Evolutionary conservation across 2,329 filamentous ascomycete genomes (phyloP), one percentile per base, ranked within the genome.

Genomic region (Grosmannia penicillata): DNA sequence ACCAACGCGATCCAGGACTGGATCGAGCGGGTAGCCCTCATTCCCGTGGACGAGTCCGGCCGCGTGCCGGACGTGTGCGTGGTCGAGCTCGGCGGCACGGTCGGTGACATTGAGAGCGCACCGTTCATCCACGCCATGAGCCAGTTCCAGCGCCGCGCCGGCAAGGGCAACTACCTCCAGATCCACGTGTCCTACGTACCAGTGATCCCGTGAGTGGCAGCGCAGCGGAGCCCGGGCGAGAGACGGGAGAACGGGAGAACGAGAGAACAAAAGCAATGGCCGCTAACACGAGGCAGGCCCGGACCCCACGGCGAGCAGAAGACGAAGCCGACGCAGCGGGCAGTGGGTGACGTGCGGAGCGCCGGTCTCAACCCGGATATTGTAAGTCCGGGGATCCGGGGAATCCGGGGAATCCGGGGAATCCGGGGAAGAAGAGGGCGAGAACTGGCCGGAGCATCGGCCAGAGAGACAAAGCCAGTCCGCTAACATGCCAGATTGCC

Each of bases 291-390:
- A 51, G 3, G 49, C 48, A 35, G 26, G n/a, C 40, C 44, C 3
- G 42, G 43, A 1, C 37, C 37, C 8, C 46, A 70, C 41, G 70
- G 70, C 30, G 71, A 96, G 65, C 78, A 93, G 59, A 96, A 96
- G 73, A 96, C 87, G 9, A 96, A 96, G 64, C 91, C 91, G 0
- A 98, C 91, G 0, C 91, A 98, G 58, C 76, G 84, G 51, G 84
- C 89, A 21, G 85, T 96, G 51, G 79, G 79, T 53, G 75, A 82
- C 50, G 78, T 87, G 45, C 79, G 89, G 45, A 87, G 82, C 53
- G 80, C 82, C 45, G 86, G 86, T 53, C 60, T 84, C 39, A 72
- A 68, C 42, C 79, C 78, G 2, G 78, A 82, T 49, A 54, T 91
- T 55, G 75, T 81, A 61, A 42, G 62, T 17, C 17, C n/a, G n/a